Evolutionary conservation across 2,329 filamentous ascomycete genomes (phyloP), one percentile per base, ranked within the genome.

Genomic region (Monilinia vaccinii-corymbosi): DNA sequence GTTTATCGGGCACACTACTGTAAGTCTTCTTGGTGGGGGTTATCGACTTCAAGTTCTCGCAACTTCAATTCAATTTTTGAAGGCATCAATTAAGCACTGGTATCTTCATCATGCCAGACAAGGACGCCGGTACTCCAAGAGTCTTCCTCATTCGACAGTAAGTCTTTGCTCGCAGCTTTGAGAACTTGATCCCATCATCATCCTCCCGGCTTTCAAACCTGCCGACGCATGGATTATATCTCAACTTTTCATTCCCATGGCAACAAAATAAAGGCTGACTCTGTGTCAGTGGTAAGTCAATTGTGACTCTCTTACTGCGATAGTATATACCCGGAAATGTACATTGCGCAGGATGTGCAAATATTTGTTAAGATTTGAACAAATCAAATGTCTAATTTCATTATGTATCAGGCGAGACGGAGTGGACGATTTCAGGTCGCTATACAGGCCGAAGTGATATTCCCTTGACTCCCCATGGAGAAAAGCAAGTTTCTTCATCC

Each of bases 391-490:
- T 55, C 63, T 66, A 38, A 66, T 50, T 56, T 46, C 49, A 16
- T n/a, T 16, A 31, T 44, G 9, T 16, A 11, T 13, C 49, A 73
- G 76, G 76, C 34, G 76, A 78, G 65, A 78, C 76, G 3, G 76
- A 78, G 69, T 78, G 77, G 77, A 74, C 76, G 1, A 74, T 74
- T 23, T 74, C 71, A 36, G 76, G 77, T n/a, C 73, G 73, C n/a
- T 77, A 74, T 66, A 79, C 77, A 0, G 75, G 76, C 38, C 67
- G 63, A 45, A 75, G 71, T 61, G 75, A 78, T 52, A 72, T 77
- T 34, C 69, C 71, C 1, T 67, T 78, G 7, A 77, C 75, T 1
- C 36, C 63, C 2, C 67, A 71, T 57, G 77, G 77, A 64, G 65
- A 73, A 63, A 56, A 66, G 51, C 78, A 81, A 71, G 76, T 81